Evolutionary conservation across 2,329 filamentous ascomycete genomes (phyloP), one percentile per base, ranked within the genome.

Genomic region (Sclerotinia nivalis): DNA sequence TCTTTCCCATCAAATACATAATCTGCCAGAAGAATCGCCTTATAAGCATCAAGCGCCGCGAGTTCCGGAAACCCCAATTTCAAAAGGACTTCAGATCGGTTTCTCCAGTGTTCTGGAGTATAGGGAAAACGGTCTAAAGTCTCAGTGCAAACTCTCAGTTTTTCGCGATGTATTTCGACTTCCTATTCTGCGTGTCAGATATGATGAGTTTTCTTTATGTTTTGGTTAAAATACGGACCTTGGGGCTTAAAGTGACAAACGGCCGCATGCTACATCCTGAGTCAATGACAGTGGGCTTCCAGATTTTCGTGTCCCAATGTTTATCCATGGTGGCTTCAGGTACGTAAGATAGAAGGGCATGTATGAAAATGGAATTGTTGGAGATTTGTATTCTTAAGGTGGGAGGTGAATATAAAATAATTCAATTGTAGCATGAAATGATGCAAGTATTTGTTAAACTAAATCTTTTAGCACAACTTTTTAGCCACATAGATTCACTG

Each of bases 1-100:
- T 0, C 4, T 1, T 22, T 47, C 7, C 71, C 69, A 45, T 65
- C 60, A n/a, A 71, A 43, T 2, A 49, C 64, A 34, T 60, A 49
- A 25, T 45, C 49, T n/a, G 25, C 69, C 13, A 71, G 52, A 40
- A 71, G 0, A n/a, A 71, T 64, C 1, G 68, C 60, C 28, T 71
- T 72, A 50, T 70, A 71, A 34, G 71, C 68, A 70, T 71, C 70
- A 7, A 54, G 25, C n/a, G 70, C 70, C 2, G 64, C 68, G 4
- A 72, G 70, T 45, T 72, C 70, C 8, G 70, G 68, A 47, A 56
- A 72, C 3, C 65, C 68, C 4, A 72, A n/a, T 22, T 59, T 20
- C 5, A 69, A 10, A 34, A 71, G 56, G 5, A 37, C 25, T n/a
- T 54, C 45, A 37, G 59, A 56, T 55, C 68, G 67, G n/a, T 25